Conservation (phyloP, 2,329 filamentous ascomycete species). For the Amauroascus verrucosus region DNA sequence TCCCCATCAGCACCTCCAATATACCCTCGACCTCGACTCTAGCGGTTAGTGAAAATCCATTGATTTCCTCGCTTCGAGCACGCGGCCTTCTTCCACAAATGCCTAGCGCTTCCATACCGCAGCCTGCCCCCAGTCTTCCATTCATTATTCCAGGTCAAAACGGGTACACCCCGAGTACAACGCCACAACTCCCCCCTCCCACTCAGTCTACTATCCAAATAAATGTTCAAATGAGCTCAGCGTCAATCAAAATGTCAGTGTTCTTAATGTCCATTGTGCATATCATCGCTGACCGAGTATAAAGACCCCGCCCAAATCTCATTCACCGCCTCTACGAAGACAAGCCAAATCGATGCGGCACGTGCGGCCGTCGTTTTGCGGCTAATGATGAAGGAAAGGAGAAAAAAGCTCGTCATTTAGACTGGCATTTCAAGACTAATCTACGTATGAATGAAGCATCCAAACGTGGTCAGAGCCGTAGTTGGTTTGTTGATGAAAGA, state of each 20-base stretch:
- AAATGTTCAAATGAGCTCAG: slow-evolving; percentile 48
- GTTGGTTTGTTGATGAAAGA: slow-evolving; percentile 87
- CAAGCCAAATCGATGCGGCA: slow-evolving; percentile 76
- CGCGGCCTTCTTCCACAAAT: slow-evolving; percentile 54
- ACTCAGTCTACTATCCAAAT: slow-evolving; percentile 23
- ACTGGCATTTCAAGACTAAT: slow-evolving; percentile 96
- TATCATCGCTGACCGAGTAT: background rate
- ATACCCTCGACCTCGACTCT: slow-evolving; percentile 32
- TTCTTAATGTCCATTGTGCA: slow-evolving; percentile 14
- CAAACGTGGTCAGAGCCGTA: slow-evolving; percentile 77
- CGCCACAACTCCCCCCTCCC: slow-evolving; percentile 26
- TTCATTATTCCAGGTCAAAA: slow-evolving; percentile 32
- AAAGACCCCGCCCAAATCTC: slow-evolving; percentile 62
- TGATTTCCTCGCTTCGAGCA: slow-evolving; percentile 58
- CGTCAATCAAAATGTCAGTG: slow-evolving; percentile 63
- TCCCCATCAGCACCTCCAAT: slow-evolving; percentile 47
- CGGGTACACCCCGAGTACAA: slow-evolving; percentile 29
- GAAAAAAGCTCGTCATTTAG: slow-evolving; percentile 84
- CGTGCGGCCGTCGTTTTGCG: slow-evolving; percentile 80
- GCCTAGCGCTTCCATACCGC: slow-evolving; percentile 34
- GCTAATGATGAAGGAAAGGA: slow-evolving; percentile 66
- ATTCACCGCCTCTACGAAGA: slow-evolving; percentile 67
- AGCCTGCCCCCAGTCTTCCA: slow-evolving; percentile 35
- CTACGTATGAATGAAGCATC: slow-evolving; percentile 77
- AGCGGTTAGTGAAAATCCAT: slow-evolving; percentile 43